Conservation (phyloP, 1,284 basidiomycete species). For the Paramarasmius palmivorus region DNA sequence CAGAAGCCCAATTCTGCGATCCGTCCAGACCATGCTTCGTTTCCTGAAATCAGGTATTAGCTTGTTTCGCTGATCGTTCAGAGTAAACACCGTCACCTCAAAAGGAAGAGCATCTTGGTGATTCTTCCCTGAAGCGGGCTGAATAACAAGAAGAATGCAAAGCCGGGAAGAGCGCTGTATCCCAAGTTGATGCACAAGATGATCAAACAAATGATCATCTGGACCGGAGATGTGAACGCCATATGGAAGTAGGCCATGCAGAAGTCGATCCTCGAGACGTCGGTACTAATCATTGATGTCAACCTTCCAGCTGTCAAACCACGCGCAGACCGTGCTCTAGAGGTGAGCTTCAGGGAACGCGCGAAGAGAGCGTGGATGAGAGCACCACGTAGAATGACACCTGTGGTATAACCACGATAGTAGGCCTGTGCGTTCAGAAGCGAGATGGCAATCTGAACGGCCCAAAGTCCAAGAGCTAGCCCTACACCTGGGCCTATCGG, state of each 20-base stretch:
- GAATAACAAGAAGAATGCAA: conserved; percentile 7
- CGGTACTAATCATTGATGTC: conserved; percentile 7
- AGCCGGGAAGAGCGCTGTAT: conserved; percentile 7
- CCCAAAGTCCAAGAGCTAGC: conserved; percentile 6
- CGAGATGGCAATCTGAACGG: conserved; percentile 5
- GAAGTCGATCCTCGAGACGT: conserved; percentile 10
- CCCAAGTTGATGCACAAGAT: conserved; percentile 9
- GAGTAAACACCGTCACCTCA: background rate
- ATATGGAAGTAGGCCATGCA: conserved; percentile 8
- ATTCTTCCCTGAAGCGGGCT: conserved; percentile 8
- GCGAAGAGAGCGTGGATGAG: conserved; percentile 8
- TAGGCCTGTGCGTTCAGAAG: conserved; percentile 8
- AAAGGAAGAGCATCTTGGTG: conserved; percentile 6
- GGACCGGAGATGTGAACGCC: conserved; percentile 6
- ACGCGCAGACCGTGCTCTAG: conserved; percentile 3
- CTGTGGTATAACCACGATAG: conserved; percentile 8
- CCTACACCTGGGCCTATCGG: conserved; percentile 6
- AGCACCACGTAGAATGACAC: conserved; percentile 7
- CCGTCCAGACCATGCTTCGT: conserved; percentile 10
- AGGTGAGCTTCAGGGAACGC: conserved; percentile 4
- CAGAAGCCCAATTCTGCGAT: conserved; percentile 2
- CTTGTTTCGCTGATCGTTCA: background rate
- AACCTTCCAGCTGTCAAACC: conserved; percentile 5
- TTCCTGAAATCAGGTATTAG: background rate
- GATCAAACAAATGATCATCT: conserved; percentile 7